Evolutionary conservation across 106 monocot genomes (phyloP).

Genomic region (Dactylorhiza incarnata): DNA sequence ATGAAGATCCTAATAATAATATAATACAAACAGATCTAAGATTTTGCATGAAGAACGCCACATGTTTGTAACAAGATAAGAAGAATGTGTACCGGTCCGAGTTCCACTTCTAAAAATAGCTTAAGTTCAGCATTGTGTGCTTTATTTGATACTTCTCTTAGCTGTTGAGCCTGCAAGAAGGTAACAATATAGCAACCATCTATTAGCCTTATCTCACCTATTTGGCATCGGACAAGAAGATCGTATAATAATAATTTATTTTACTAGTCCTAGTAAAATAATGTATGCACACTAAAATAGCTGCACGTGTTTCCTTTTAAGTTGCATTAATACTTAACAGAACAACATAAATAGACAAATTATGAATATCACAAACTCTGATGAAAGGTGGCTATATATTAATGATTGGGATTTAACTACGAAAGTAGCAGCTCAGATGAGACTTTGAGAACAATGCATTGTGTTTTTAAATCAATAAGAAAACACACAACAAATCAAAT

Average conservation of each 20-base stretch:
- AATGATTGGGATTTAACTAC: background rate
- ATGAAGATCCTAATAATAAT: conserved; percentile 40
- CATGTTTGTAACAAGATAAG: background rate
- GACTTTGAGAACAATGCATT: background rate
- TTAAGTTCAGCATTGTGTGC: conserved; percentile 89
- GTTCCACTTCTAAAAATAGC: conserved; percentile 83
- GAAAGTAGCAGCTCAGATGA: background rate
- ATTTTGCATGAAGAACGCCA: background rate
- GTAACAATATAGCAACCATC: background rate
- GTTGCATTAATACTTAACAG: background rate
- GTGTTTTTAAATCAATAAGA: background rate
- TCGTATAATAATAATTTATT: background rate
- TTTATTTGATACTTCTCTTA: conserved; percentile 92
- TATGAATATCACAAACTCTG: background rate
- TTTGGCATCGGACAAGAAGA: background rate
- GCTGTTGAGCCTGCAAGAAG: conserved; percentile 67
- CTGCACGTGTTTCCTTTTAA: background rate
- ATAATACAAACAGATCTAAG: too few species aligned
- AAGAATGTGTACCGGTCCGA: conserved; percentile 56
- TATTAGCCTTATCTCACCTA: conserved; percentile 6
- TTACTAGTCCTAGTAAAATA: background rate
- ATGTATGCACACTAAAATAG: background rate
- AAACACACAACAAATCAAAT: background rate
- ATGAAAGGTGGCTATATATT: background rate
- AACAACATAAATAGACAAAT: background rate